These are phyloP conservation scores for Draba incana DNA, from an alignment of 345 rosid genomes.

Conservation along the genomic window DNA sequence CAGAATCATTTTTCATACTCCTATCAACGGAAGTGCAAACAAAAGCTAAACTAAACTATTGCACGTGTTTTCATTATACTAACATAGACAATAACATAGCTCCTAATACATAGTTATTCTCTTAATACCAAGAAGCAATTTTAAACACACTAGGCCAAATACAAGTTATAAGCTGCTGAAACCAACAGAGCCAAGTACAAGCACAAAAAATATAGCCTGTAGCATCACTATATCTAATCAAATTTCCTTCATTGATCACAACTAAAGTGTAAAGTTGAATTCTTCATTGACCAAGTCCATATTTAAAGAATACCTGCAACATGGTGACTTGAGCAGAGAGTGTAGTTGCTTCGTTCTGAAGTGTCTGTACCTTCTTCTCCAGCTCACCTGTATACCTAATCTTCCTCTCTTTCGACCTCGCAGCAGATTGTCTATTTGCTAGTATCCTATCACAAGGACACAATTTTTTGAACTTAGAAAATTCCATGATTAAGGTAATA, in stretches of 20 bases:
- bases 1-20: background rate
- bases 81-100: background rate
- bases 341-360: conserved; percentile 95
- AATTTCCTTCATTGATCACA: too few relatives aligned
- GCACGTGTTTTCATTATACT: too few relatives aligned
- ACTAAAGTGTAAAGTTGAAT: too few relatives aligned
- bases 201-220: background rate
- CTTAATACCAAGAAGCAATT: conserved; percentile 10
- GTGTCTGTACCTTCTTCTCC: conserved; percentile 98
- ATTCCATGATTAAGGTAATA: background rate
- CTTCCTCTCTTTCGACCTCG: conserved; percentile 96
- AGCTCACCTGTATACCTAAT: conserved; percentile 78
- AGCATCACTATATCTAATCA: background rate
- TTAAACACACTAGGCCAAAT: conserved; percentile 9
- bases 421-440: conserved; percentile 95
- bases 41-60: too few relatives aligned
- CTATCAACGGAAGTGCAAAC: background rate
- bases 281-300: conserved; percentile 1
- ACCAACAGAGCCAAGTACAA: background rate
- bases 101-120: background rate
- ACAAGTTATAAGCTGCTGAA: background rate
- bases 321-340: conserved; percentile 96
- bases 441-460: conserved; percentile 51
- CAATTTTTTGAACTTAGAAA: too few relatives aligned
- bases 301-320: conserved; percentile 58